Evolutionary conservation across 2,329 filamentous ascomycete species (phyloP).

Genomic region (Huntiella bhutanensis): DNA sequence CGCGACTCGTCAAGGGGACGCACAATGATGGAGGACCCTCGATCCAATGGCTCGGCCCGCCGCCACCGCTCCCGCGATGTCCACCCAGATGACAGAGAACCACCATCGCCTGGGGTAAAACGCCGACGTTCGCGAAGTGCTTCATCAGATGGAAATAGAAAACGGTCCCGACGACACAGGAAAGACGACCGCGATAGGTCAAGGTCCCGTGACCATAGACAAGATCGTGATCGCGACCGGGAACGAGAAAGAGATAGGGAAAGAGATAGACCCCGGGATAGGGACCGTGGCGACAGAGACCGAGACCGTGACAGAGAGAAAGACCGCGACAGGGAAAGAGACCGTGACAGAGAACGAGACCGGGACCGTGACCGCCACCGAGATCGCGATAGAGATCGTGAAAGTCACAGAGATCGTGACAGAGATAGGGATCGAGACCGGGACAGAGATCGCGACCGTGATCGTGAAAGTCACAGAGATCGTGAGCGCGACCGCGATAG

Average conservation of each 20-base stretch:
- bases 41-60: background rate
- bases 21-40: constrained; percentile 1
- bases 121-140: constrained; percentile 9
- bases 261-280: background rate
- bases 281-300: background rate
- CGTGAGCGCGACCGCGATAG: constrained; percentile 4
- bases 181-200: background rate
- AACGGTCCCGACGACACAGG: constrained; percentile 2
- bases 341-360: background rate
- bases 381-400: constrained; percentile 6
- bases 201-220: background rate
- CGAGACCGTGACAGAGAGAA: constrained; percentile 1
- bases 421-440: constrained; percentile 2
- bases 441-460: background rate
- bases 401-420: background rate
- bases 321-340: constrained; percentile 1
- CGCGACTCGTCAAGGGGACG: background rate
- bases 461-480: constrained; percentile 1
- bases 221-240: background rate
- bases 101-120: constrained; percentile 8
- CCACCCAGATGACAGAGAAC: background rate
- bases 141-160: constrained; percentile 5
- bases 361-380: background rate
- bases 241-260: constrained; percentile 6
- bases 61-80: background rate